Evolutionary conservation across 441 rosid species (phyloP), one percentile per base, ranked within the genome.

Genomic region (Eutrema salsugineum): DNA sequence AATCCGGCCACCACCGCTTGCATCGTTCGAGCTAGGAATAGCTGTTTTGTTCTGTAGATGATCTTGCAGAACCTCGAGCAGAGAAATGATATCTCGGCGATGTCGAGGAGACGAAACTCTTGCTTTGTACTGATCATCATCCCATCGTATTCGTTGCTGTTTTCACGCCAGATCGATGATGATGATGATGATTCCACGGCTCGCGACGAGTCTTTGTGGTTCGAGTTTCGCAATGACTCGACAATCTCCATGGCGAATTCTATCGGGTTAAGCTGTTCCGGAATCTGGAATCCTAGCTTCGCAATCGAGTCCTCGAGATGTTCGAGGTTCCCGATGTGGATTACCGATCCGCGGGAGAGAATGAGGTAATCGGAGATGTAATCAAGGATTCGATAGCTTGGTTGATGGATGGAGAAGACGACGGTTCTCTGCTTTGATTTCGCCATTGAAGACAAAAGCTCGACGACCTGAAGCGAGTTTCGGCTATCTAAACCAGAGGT

Each of bases 1-100:
- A 85, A 70, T 15, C 91, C 93, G 0, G 90, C 97, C 0, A 94
- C 92, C 0, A 94, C 62, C 0, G 97, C 99, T 75, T 91, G 97
- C 95, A 90, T 87, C 5, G 97, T 90, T 78, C 97, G 76, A 27
- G 97, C 97, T 62, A 90, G 58, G 66, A 88, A 77, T n/a, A 88
- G 63, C 61, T 88, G 93, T 11, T 86, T 86, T 22, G 88, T 86
- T 63, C 93, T 73, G 74, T 86, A 85, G 12, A 86, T 86, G 60
- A 88, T 82, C 61, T 86, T 88, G 88, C 85, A 86, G 71, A 88
- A 85, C 50, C 89, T 83, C 0, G 88, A 86, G 70, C 87, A 86
- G 19, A 88, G 87, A 54, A 53, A 79, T 27, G 76, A 63, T 38
- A 91, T 91, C 74, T 91, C 97, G 1, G 42, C 68, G 8, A 86